Evolutionary conservation across 345 rosid species (phyloP).

Genomic region (Eucalyptus victrix): DNA sequence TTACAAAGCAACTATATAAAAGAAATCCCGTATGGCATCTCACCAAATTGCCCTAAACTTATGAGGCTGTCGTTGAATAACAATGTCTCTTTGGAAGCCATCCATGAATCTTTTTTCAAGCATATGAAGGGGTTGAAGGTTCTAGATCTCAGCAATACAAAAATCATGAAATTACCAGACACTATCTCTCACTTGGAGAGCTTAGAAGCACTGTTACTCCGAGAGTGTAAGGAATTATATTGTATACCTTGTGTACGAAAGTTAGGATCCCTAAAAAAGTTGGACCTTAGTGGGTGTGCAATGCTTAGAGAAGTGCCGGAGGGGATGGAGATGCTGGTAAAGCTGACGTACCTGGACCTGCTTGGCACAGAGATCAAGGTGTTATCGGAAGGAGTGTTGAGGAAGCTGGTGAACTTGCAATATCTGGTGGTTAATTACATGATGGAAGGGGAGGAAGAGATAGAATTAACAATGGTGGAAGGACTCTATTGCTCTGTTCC

Average conservation of each 20-base stretch:
- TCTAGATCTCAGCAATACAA: accelerated
- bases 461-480: neutral
- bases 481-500: neutral
- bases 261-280: neutral
- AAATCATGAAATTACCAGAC: neutral
- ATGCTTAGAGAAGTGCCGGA: neutral
- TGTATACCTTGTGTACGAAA: neutral
- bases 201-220: neutral
- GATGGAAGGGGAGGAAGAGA: no score
- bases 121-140: neutral
- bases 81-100: accelerated
- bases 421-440: neutral
- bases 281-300: neutral
- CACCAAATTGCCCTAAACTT: neutral
- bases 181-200: neutral
- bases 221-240: accelerated
- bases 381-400: neutral
- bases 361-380: accelerated
- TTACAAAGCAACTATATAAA: neutral
- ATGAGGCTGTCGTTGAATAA: neutral
- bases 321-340: neutral
- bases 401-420: neutral
- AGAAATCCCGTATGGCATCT: neutral
- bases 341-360: neutral
- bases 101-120: neutral